phyloP scores from a whole-genome alignment of 2,329 filamentous ascomycete genomes.

The Cladosporium sp. region DNA sequence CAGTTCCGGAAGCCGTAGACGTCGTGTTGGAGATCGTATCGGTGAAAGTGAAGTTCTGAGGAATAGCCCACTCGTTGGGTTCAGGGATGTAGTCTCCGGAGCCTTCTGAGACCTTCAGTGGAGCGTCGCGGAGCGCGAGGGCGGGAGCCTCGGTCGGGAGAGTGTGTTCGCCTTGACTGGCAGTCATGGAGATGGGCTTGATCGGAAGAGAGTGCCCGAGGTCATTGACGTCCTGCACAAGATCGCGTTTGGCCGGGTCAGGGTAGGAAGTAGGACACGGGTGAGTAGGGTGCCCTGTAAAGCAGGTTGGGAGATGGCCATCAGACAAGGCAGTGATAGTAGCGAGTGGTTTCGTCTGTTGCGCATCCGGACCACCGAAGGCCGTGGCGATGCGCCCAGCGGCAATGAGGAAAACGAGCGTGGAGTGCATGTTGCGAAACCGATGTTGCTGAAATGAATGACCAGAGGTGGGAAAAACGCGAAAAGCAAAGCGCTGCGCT shows the following conservation, averaged over 20 bases:
- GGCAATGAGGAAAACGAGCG: not conserved
- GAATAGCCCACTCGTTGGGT: slow-evolving; percentile 5
- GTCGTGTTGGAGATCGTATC: not conserved
- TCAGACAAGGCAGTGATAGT: not conserved
- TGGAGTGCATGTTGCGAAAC: slow-evolving; percentile 1
- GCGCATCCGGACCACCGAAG: not conserved
- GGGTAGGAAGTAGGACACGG: slow-evolving; percentile 1
- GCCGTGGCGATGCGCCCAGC: not conserved
- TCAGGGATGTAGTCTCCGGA: slow-evolving; percentile 5
- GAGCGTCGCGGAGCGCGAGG: not conserved
- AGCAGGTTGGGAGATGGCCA: slow-evolving; percentile 7
- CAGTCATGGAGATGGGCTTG: not conserved
- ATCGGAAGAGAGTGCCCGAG: not conserved
- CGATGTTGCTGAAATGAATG: not conserved
- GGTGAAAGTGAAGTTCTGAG: slow-evolving; percentile 3
- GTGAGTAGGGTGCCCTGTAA: slow-evolving; percentile 7
- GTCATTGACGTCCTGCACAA: not conserved
- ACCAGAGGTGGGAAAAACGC: not conserved
- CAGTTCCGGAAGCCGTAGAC: not conserved
- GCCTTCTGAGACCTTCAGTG: not conserved
- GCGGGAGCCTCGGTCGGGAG: not conserved
- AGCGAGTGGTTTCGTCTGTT: not conserved
- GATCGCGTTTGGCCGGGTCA: not conserved
- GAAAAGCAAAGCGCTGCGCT: not conserved
- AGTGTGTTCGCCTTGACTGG: not conserved